Evolutionary conservation across 108 stramenopile species (phyloP), one percentile per base, ranked within the genome.

Genomic region (Cyclotella baltica): DNA sequence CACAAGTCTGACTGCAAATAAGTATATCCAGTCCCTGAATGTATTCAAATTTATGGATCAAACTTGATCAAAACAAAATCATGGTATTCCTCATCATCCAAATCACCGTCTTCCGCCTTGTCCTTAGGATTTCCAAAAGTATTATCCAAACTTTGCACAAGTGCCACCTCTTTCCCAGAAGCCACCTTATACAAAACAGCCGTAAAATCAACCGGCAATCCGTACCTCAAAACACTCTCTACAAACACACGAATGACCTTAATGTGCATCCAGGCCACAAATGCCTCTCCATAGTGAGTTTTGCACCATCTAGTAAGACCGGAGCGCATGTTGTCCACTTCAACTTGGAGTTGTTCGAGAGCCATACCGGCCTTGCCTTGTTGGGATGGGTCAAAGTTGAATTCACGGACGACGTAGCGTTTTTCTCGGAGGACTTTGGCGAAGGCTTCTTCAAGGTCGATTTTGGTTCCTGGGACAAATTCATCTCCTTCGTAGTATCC

Each of bases 221-320:
- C 98, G 66, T 98, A 99, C 46, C 97, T 92, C 30, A 99, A 78
- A 16, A 99, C 97, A 75, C 91, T 91, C 88, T 99, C 98, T 31
- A 97, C 95, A 85, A 98, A 99, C 15, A 96, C 97, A 28, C 96
- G 93, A 67, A 99, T 96, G 35, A 97, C 93, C 87, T 99, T 99
- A 59, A 98, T 88, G 83, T 99, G 98, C 90, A 98, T 95, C 98
- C 98, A 99, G 3, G 96, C 97, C 25, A 93, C 94, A 70, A 96
- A 97, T 28, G 95, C 93, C 83, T 99, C 98, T 53, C 97, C 97
- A 73, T 90, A 99, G 77, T 99, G 98, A 35, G 96, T 96, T 85
- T 93, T 94, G 88, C 98, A 98, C 98, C 98, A 99, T 58, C 96
- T 88, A 77, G 92, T 91, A 62, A 98, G 78, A 25, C 93, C 92